These are phyloP conservation scores for Diaporthe capsici DNA, from an alignment of 2,329 filamentous ascomycete genomes.

Conservation along the genomic window DNA sequence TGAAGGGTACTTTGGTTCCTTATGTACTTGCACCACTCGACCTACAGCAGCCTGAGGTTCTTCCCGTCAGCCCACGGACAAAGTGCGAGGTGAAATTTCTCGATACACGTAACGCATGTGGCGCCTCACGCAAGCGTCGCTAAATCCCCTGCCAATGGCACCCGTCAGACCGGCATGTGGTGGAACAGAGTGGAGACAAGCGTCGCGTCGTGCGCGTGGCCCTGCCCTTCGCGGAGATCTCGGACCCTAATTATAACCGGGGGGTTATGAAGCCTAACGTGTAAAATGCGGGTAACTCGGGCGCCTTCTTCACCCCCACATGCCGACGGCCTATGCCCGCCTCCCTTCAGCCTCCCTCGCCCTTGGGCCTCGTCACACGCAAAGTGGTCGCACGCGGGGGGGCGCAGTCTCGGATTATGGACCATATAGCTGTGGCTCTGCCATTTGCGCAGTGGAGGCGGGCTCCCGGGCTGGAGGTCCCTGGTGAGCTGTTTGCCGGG, in stretches of 20 bases:
- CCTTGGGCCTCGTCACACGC: not conserved
- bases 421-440: constrained; percentile 27
- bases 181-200: constrained; percentile 11
- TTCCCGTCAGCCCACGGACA: not conserved
- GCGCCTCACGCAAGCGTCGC: constrained; percentile 20
- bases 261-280: not conserved
- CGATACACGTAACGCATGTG: constrained; percentile 20
- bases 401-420: constrained; percentile 12
- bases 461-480: not conserved
- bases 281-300: constrained; percentile 22
- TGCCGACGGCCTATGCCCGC: not conserved
- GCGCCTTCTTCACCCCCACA: constrained; percentile 8
- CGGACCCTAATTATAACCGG: constrained; percentile 9
- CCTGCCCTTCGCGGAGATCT: constrained; percentile 23
- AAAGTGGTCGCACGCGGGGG: not conserved
- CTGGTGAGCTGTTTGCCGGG: not conserved
- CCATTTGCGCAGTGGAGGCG: constrained; percentile 16
- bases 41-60: not conserved
- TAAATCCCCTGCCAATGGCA: constrained; percentile 23
- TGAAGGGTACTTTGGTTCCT: not conserved
- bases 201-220: constrained; percentile 22
- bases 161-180: constrained; percentile 5
- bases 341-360: constrained; percentile 2
- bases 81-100: not conserved
- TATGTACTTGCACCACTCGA: no score